Evolutionary conservation across 495 filamentous ascomycete species (phyloP), one percentile per base, ranked within the genome.

Genomic region (Aspergillus campestris): DNA sequence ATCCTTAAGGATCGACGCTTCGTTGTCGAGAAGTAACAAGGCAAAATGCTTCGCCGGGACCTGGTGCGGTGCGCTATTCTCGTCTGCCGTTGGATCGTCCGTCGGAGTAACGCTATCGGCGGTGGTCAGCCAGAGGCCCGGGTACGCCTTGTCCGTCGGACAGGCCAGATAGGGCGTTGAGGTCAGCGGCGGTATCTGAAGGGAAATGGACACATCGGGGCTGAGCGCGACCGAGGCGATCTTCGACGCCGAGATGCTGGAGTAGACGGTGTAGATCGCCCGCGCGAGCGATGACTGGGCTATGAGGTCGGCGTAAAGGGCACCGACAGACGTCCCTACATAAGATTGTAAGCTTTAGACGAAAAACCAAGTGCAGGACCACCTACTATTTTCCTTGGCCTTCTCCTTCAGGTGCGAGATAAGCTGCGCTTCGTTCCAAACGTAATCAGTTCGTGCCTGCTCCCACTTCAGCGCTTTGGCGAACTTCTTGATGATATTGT

Each of bases 381-480:
- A 65, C 78, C 53, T 65, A 89, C 87, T 74, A 51, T 82, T 77
- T 61, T 92, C 84, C 42, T 79, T 76, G 1, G 81, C 87, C 54
- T 86, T 86, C 45, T 89, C 81, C 56, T 91, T 89, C 43, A 89
- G 68, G 8, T 74, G 63, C 14, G 87, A 66, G 28, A 98, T 92
- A 42, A 78, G 73, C 57, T 87, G 83, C 2, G 84, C 81, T 58
- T 98, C 86, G 50, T 77, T 83, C 81, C 84, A 90, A 2, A 98
- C 88, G 61, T 94, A 96, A 48, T 84, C 79, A 36, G 78, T 84
- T 45, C 82, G 83, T 48, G 86, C 84, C 64, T 98, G 92, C 60
- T 90, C 89, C 69, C 87, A 88, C 53, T 89, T 91, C 49, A 95
- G 75, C 3, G 85, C 85, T 62, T 91, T 89, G 45, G 86, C 84